A percentile compares a stretch with the other conserved stretches of the same genome.
phyloP scores from a whole-genome alignment of 805 yeast species.

The Lipomyces kockii region DNA sequence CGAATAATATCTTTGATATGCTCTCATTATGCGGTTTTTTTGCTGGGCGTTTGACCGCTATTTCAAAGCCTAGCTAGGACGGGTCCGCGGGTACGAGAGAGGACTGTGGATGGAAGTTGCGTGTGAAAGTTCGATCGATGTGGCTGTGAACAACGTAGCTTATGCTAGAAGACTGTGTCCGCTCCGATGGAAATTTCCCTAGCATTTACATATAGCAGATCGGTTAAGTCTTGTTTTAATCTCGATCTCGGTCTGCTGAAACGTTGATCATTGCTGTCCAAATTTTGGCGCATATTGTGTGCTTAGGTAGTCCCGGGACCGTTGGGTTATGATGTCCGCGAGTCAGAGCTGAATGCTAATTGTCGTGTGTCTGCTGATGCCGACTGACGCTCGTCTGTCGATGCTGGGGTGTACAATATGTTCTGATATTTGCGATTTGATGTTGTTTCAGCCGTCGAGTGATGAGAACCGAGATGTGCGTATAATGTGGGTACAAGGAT shows the following conservation, averaged over 20 bases:
- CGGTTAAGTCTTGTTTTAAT: background rate
- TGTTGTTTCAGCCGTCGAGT: background rate
- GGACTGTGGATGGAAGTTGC: background rate
- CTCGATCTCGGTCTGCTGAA: background rate
- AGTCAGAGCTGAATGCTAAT: background rate
- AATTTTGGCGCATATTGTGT: background rate
- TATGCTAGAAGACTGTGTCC: background rate
- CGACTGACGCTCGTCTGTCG: slow-evolving; percentile 1
- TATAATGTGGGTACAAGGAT: background rate
- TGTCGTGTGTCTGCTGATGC: background rate
- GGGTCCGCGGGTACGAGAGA: slow-evolving; percentile 5
- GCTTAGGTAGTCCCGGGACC: background rate
- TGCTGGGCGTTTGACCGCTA: slow-evolving; percentile 1
- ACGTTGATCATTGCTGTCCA: background rate
- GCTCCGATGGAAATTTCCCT: background rate
- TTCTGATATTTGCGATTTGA: background rate
- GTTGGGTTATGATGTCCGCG: slow-evolving; percentile 1
- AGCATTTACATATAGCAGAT: background rate
- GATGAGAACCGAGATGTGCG: background rate
- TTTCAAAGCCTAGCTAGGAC: slow-evolving; percentile 8
- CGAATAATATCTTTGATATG: background rate
- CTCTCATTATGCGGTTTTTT: background rate
- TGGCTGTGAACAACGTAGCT: background rate
- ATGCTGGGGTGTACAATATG: background rate
- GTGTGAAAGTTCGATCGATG: background rate